Evolutionary conservation across 495 filamentous ascomycete species (phyloP).

Genomic region (Aspergillus saccharolyticus): DNA sequence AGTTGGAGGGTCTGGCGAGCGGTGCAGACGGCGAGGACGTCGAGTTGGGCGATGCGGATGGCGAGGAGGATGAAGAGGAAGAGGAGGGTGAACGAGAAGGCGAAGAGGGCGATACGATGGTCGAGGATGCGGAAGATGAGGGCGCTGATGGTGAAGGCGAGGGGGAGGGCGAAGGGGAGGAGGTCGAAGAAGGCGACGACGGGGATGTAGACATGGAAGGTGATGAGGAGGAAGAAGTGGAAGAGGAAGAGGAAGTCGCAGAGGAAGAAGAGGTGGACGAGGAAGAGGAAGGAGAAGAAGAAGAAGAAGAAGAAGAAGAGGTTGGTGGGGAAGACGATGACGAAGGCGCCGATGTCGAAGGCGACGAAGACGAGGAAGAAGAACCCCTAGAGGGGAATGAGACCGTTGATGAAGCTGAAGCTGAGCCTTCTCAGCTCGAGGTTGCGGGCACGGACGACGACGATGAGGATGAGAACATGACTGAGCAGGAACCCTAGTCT

Average conservation of each 20-base stretch:
- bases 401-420: conserved; percentile 15
- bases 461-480: not conserved
- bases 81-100: no score
- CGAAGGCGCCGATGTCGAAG: conserved; percentile 18
- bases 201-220: conserved; percentile 13
- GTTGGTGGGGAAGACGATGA: conserved; percentile 14
- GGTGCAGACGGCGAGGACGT: conserved; percentile 23
- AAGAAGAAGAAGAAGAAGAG: conserved; percentile 7
- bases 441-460: conserved; percentile 13
- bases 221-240: conserved; percentile 17
- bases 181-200: conserved; percentile 15
- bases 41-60: conserved; percentile 25
- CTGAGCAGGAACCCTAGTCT: conserved; percentile 1
- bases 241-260: conserved; percentile 2
- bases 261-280: conserved; percentile 7
- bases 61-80: conserved; percentile 21
- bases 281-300: conserved; percentile 2
- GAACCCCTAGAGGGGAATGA: conserved; percentile 14
- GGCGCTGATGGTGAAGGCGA: conserved; percentile 9
- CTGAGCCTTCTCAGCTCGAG: conserved; percentile 11
- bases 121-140: conserved; percentile 7
- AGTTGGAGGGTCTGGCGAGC: conserved; percentile 24
- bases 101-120: conserved; percentile 12
- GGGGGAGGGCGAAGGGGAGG: conserved; percentile 10
- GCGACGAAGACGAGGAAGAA: conserved; percentile 27